Percentiles rank a stretch among this genome's conserved stretches.
Conservation (phyloP, 345 rosid species). For the Citrus australasica region DNA sequence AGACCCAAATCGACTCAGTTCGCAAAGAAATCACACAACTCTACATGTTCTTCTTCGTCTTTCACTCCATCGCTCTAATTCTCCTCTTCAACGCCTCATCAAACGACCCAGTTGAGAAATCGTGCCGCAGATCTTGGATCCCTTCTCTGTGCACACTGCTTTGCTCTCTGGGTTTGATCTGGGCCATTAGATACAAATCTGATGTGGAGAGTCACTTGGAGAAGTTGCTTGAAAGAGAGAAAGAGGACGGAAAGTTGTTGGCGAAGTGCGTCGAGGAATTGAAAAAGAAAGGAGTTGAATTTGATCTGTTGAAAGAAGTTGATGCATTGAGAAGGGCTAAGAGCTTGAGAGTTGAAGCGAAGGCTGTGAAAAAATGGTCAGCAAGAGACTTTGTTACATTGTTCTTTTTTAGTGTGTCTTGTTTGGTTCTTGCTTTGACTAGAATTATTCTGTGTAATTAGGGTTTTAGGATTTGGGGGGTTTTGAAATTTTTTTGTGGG, state of each 20-base stretch:
- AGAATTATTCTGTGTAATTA: constrained; percentile 71
- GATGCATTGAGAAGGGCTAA: constrained; percentile 93
- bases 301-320: constrained; percentile 90
- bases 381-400: constrained; percentile 69
- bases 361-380: constrained; percentile 79
- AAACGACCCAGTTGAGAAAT: not conserved
- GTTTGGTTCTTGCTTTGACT: constrained; percentile 71
- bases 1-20: constrained; percentile 73
- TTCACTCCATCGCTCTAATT: constrained; percentile 69
- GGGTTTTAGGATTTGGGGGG: not conserved
- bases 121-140: constrained; percentile 72
- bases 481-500: not conserved
- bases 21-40: constrained; percentile 75
- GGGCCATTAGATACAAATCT: constrained; percentile 84
- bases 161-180: constrained; percentile 67
- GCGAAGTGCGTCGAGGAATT: constrained; percentile 81
- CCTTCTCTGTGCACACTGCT: constrained; percentile 71
- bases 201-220: constrained; percentile 74
- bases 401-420: constrained; percentile 72
- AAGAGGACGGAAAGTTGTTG: constrained; percentile 78
- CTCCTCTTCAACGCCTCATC: constrained; percentile 77
- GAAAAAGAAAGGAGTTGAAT: constrained; percentile 86
- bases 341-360: constrained; percentile 74
- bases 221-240: constrained; percentile 80
- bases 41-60: constrained; percentile 83